Conservation (phyloP, 257 asterid species). For the Voacanga thouarsii region DNA sequence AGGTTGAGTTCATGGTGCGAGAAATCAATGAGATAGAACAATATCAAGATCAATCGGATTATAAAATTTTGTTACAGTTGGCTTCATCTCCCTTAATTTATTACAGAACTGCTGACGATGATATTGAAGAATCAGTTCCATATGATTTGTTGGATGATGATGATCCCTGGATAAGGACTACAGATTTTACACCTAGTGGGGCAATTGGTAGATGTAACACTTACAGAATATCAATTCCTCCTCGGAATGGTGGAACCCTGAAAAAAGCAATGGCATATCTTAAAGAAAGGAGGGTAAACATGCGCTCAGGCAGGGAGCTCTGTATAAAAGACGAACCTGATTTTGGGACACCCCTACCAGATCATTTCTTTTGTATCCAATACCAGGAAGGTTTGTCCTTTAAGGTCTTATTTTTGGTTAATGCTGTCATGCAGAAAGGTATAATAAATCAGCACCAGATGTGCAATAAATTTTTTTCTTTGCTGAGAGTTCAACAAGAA, state of each 20-base stretch:
- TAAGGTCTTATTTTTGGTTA: slow-evolving; percentile 63
- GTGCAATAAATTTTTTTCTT: slow-evolving; percentile 45
- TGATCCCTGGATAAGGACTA: slow-evolving; percentile 95
- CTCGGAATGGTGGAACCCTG: slow-evolving; percentile 45
- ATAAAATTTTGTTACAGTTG: slow-evolving; percentile 53
- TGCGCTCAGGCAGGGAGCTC: slow-evolving; percentile 13
- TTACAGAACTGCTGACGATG: slow-evolving; percentile 92
- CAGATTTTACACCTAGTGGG: slow-evolving; percentile 73
- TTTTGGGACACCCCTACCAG: slow-evolving; percentile 47
- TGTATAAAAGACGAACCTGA: slow-evolving; percentile 51
- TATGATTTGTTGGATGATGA: slow-evolving; percentile 85
- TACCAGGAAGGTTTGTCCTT: slow-evolving; percentile 47
- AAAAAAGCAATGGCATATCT: slow-evolving; percentile 48
- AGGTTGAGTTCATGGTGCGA: slow-evolving; percentile 61
- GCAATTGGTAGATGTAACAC: slow-evolving; percentile 82
- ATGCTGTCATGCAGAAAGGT: slow-evolving; percentile 78
- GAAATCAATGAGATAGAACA: slow-evolving; percentile 61
- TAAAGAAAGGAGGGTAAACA: slow-evolving; percentile 36
- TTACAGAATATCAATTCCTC: slow-evolving; percentile 57
- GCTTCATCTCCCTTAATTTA: slow-evolving; percentile 66
- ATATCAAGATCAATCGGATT: slow-evolving; percentile 31
- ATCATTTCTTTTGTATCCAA: slow-evolving; percentile 66
- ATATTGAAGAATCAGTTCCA: slow-evolving; percentile 62
- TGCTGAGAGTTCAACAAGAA: slow-evolving; percentile 56
- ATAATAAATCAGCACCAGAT: slow-evolving; percentile 82